These are phyloP conservation scores for Quercus lobata DNA, from an alignment of 331 rosid genomes.

Conservation along the genomic window DNA sequence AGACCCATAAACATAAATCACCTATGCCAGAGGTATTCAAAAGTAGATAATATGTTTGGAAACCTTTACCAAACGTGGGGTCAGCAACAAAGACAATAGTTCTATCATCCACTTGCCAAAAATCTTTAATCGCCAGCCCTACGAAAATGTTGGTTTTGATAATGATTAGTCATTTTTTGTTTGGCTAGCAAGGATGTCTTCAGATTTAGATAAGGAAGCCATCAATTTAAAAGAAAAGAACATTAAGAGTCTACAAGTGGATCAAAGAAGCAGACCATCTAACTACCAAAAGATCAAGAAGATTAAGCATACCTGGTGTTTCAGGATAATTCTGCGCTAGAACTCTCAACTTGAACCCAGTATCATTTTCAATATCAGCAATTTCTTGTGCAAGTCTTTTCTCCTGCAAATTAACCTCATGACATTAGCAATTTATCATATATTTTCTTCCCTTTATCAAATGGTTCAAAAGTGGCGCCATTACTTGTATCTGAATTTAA, in stretches of 20 bases:
- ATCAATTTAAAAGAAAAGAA: not conserved
- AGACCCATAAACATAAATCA: slow-evolving; percentile 1
- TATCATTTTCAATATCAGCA: slow-evolving; percentile 61
- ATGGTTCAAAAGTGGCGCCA: not conserved
- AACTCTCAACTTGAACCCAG: slow-evolving; percentile 85
- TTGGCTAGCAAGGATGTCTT: not conserved
- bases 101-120: slow-evolving; percentile 96
- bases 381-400: slow-evolving; percentile 71
- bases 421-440: slow-evolving; percentile 4
- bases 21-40: not conserved
- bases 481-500: not conserved
- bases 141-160: slow-evolving; percentile 2
- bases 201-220: not conserved
- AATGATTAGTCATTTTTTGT: not conserved
- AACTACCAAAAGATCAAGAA: not conserved
- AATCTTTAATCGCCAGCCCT: slow-evolving; percentile 91
- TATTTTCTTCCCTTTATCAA: not conserved
- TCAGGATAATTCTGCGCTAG: slow-evolving; percentile 94
- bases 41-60: not conserved
- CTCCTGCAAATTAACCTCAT: slow-evolving; percentile 46
- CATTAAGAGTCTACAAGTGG: not conserved
- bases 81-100: slow-evolving; percentile 96
- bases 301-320: slow-evolving; percentile 63
- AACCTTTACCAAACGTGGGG: slow-evolving; percentile 85
- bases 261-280: not conserved